Evolutionary conservation across 1,284 basidiomycete genomes (phyloP), one percentile per base, ranked within the genome.

Genomic region (Ceratobasidium sp.): DNA sequence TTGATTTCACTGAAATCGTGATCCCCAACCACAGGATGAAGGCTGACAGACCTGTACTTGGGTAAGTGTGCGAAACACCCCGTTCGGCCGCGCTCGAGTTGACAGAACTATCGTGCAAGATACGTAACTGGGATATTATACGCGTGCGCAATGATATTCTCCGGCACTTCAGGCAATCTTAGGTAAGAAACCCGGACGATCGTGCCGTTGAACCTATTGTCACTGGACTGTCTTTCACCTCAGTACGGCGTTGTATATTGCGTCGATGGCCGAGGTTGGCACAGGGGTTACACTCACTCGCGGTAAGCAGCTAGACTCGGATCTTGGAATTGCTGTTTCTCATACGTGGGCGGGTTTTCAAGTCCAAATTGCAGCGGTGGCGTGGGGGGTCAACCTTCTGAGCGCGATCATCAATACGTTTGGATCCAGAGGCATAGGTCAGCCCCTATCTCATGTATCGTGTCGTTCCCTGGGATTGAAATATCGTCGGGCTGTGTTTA

Each of bases 51-150:
- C 87, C 88, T 1, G 80, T 88, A 29, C 82, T 89, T 8, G 88
- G 88, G 48, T 89, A 87, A n/a, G 49, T 63, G 24, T 54, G 11
- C 53, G 53, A 14, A 54, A 29, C 29, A 31, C n/a, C 29, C 56
- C 51, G 71, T 46, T 46, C 48, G 74, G 41, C 75, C 24, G 22
- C n/a, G 31, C 49, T 29, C 54, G 39, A 54, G n/a, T 74, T 48
- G 49, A 54, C 24, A 31, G n/a, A 46, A 6, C 31, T 31, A 1
- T 29, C 46, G 31, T 9, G 41, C 72, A 7, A 72, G 46, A 87
- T 87, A 84, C 76, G 85, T 82, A 64, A 88, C 88, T 19, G 88
- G 88, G 14, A 88, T 87, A 86, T 84, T 88, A n/a, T 88, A 89
- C 77, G 84, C 87, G 31, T 86, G 88, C 59, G 87, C 88, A 0